Conservation (phyloP, 495 filamentous ascomycete genomes). For the Arthonia radiata region DNA sequence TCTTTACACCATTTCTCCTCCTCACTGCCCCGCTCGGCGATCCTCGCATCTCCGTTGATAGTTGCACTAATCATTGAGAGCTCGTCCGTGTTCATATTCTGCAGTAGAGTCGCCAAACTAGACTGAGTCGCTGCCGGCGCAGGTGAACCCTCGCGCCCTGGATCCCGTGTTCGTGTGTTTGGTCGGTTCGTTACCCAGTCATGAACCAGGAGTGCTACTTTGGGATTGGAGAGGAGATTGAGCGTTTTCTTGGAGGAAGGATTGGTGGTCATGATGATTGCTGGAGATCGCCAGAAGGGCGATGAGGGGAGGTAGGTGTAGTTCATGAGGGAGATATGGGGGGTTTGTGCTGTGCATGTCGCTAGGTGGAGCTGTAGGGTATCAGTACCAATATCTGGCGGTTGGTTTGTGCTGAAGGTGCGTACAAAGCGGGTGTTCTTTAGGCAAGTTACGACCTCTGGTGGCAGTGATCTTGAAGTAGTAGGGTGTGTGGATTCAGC, state of each 20-base stretch:
- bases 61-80: conserved; percentile 81
- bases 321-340: conserved; percentile 95
- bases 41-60: conserved; percentile 57
- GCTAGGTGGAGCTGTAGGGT: conserved; percentile 64
- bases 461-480: not conserved
- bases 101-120: conserved; percentile 53
- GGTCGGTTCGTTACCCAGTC: conserved; percentile 95
- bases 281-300: conserved; percentile 31
- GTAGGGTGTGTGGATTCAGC: conserved; percentile 1
- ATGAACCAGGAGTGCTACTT: conserved; percentile 84
- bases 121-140: conserved; percentile 36
- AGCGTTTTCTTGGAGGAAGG: conserved; percentile 58
- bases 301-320: conserved; percentile 87
- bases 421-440: conserved; percentile 86
- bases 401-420: conserved; percentile 1
- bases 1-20: conserved; percentile 64
- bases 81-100: conserved; percentile 72
- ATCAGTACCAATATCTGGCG: not conserved
- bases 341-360: conserved; percentile 56
- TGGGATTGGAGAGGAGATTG: conserved; percentile 69
- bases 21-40: conserved; percentile 45
- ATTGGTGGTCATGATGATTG: conserved; percentile 10
- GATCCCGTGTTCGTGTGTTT: conserved; percentile 38
- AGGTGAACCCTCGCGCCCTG: conserved; percentile 32
- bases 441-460: conserved; percentile 68